Conservation (phyloP, 371 early-diverging fungal genomes). For the Lichtheimia corymbifera region DNA sequence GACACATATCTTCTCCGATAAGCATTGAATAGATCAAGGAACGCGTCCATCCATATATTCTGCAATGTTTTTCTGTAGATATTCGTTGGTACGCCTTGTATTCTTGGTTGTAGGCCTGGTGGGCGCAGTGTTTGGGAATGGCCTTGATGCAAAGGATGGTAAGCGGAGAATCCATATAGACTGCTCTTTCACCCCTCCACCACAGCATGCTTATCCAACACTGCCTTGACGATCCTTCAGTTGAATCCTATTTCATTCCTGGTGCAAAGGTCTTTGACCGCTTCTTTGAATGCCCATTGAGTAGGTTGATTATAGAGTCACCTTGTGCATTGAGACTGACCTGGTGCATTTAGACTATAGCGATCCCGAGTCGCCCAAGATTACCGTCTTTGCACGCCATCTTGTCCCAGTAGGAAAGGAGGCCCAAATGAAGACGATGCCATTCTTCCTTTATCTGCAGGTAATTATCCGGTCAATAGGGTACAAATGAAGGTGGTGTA, state of each 20-base stretch:
- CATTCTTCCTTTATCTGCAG: conserved; percentile 64
- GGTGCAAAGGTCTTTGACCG: conserved; percentile 64
- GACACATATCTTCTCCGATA: too few species aligned
- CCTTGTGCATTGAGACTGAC: neutral
- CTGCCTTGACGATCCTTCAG: conserved; percentile 30
- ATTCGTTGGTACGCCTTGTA: too few species aligned
- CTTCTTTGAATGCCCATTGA: conserved; percentile 60
- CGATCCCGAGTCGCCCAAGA: conserved; percentile 26
- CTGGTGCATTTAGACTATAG: conserved; percentile 41
- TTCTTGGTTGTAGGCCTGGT: too few species aligned
- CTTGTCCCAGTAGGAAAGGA: conserved; percentile 55
- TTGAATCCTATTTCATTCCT: conserved; percentile 57
- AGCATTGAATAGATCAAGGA: too few species aligned
- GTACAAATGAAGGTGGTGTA: neutral
- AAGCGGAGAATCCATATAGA: too few species aligned
- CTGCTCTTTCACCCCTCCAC: too few species aligned
- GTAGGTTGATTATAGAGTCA: conserved; percentile 17
- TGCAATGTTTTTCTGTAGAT: too few species aligned
- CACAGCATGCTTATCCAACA: neutral
- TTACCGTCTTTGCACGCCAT: conserved; percentile 62
- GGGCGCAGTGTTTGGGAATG: too few species aligned
- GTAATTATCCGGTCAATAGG: conserved; percentile 18
- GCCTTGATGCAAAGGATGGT: too few species aligned
- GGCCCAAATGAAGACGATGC: conserved; percentile 47
- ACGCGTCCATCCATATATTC: too few species aligned